Base-by-base conservation (phyloP, 331 rosid species). In the Quercus lobata region DNA sequence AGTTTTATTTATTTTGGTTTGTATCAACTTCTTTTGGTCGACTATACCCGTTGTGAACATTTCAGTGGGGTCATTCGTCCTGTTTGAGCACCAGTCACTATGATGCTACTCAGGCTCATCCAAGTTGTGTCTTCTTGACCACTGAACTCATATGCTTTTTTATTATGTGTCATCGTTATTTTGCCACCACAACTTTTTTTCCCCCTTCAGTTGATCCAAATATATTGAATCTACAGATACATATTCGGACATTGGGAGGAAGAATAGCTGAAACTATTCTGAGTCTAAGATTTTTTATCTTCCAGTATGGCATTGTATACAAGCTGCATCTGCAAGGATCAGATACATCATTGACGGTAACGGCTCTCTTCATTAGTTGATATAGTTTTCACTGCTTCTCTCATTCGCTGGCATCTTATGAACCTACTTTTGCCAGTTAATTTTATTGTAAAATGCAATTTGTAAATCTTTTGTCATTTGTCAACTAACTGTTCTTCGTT, bases 281-380 rank as follows among this genome's bases (percentile, higher is more conserved):
- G 84, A 91, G 97, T 83, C 84, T 95, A 37, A 87, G 99, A 89
- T 95, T 95, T 91, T 95, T 95, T 74, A 87, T 95, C 78, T 95
- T 95, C 84, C 99, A 95, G 72, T 95, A 93, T 84, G 99, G 99
- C 63, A 86, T 95, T 82, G 94, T 95, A 18, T 95, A 95, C 90
- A 90, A 90, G 87, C 94, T 95, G 74, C 5, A 91, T 30, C 69
- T 93, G 75, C 85, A 89, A 83, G 88, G 91, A 82, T 35, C 81
- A 7, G 52, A 86, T 83, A 91, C 94, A 73, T 93, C 99, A 77
- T 80, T 95, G 87, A 81, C 93, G 94, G 99, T 95, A 93, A 57
- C n/a, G 15, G 70, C 54, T 78, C 62, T 22, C 81, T 78, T 80
- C 77, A 49, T 74, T 69, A 37, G 53, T 54, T 78, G 29, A 35